A percentile compares a stretch with the other conserved stretches of the same genome.
Evolutionary conservation across 2,329 filamentous ascomycete species (phyloP).

Genomic region (Pestalotiopsis fici): DNA sequence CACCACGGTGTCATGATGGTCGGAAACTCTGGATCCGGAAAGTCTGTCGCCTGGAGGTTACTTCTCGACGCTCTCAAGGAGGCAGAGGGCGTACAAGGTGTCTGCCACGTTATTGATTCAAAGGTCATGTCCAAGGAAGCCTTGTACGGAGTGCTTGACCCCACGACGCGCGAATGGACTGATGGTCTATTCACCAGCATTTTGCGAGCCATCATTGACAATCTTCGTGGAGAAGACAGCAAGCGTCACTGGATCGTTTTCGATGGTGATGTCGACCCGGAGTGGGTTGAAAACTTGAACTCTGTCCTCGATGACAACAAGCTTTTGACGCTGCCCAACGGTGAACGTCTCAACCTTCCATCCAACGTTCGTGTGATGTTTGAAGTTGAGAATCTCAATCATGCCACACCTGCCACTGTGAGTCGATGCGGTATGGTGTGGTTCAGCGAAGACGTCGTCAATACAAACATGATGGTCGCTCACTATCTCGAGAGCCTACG

Average conservation of each 20-base stretch:
- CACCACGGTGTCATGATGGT: conserved; percentile 99
- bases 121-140: conserved; percentile 99
- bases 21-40: conserved; percentile 94
- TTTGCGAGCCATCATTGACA: conserved; percentile 96
- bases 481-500: conserved; percentile 87
- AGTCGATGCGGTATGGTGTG: conserved; percentile 99
- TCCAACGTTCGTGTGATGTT: conserved; percentile 99
- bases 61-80: conserved; percentile 88
- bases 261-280: conserved; percentile 97
- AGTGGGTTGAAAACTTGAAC: conserved; percentile 99
- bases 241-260: conserved; percentile 99
- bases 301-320: conserved; percentile 99
- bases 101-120: conserved; percentile 96
- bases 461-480: conserved; percentile 85
- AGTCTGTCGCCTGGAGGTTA: conserved; percentile 92
- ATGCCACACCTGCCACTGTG: conserved; percentile 97
- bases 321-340: conserved; percentile 92
- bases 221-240: conserved; percentile 91
- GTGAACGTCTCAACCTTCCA: conserved; percentile 93
- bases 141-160: conserved; percentile 92
- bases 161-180: conserved; percentile 97
- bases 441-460: conserved; percentile 98
- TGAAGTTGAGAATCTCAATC: conserved; percentile 96
- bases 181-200: conserved; percentile 98
- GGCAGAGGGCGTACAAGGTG: conserved; percentile 88